Evolutionary conservation across 306 rosid genomes (phyloP), one percentile per base, ranked within the genome.

Genomic region (Hylodesmum podocarpum): DNA sequence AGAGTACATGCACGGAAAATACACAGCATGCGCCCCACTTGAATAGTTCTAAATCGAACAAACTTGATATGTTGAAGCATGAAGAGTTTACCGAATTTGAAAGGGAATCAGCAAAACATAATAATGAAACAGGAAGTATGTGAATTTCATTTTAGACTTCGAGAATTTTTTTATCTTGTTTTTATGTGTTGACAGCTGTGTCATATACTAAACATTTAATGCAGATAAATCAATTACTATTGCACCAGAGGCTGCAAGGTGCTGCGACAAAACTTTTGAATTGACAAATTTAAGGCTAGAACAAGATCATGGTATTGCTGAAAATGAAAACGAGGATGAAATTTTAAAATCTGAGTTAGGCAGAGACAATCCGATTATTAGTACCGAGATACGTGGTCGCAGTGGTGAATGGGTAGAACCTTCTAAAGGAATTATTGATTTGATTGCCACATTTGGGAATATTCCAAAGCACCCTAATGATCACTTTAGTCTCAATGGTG

Each of bases 361-460:
- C 53, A 44, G 73, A 72, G 83, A 14, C 57, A 4, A 78, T 62
- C 70, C 80, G 43, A 70, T 27, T 27, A 27, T 16, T 58, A 51
- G 47, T 53, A 28, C 66, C 15, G 75, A 65, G 78, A 80, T 68
- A 39, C 39, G 37, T 28, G 78, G 55, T 70, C 27, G 71, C 80
- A 24, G 28, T 40, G 59, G 67, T 73, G 84, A 82, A 66, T 39
- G 22, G 13, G 37, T 22, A 31, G 80, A 86, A 76, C 74, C 83
- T 22, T 79, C 82, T 49, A 28, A 67, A 49, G 85, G 82, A 85
- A 88, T 84, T 65, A 77, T 84, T 78, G 83, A 89, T 84, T 81
- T 89, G 83, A 88, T 89, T 71, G 84, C 86, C 15, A 75, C 80
- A 39, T 79, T 91, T 77, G 88, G 78, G 62, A 75, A 74, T 72